phyloP scores from a whole-genome alignment of 2,329 filamentous ascomycete genomes.

The Teratosphaeria pseudoeucalypti region DNA sequence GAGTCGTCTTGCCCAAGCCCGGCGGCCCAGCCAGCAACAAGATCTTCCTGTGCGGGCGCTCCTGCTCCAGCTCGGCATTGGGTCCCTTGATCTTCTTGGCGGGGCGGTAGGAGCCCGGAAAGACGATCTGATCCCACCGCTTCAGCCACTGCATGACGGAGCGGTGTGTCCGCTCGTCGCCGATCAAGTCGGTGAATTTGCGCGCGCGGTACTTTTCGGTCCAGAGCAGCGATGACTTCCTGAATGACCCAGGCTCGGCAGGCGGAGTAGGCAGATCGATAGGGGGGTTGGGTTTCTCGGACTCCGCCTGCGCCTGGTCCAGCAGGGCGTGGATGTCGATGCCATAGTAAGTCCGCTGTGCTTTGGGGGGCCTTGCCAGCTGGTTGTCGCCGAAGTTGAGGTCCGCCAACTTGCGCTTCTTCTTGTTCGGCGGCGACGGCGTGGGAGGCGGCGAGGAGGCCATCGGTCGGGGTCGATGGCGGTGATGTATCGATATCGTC shows the following conservation, averaged over 20 bases:
- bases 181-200: conserved; percentile 85
- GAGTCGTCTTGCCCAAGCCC: conserved; percentile 86
- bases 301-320: conserved; percentile 56
- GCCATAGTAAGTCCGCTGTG: conserved; percentile 74
- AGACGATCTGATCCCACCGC: conserved; percentile 85
- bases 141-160: conserved; percentile 89
- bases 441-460: conserved; percentile 46
- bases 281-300: conserved; percentile 28
- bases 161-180: conserved; percentile 88
- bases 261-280: conserved; percentile 24
- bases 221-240: conserved; percentile 58
- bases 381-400: conserved; percentile 20
- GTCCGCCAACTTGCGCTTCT: conserved; percentile 23
- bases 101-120: conserved; percentile 60
- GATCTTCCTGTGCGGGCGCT: conserved; percentile 76
- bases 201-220: conserved; percentile 93
- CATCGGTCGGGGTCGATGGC: conserved; percentile 22
- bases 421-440: conserved; percentile 26
- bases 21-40: conserved; percentile 84
- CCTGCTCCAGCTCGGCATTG: conserved; percentile 38
- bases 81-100: conserved; percentile 40
- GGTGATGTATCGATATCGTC: neutral
- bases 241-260: conserved; percentile 27
- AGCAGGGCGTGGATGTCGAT: conserved; percentile 82
- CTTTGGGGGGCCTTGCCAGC: conserved; percentile 44